A percentile compares a stretch with the other conserved stretches of the same genome.
These are phyloP conservation scores for Leccinellum rugosiceps DNA, from an alignment of 768 basidiomycete genomes.

Conservation along the genomic window DNA sequence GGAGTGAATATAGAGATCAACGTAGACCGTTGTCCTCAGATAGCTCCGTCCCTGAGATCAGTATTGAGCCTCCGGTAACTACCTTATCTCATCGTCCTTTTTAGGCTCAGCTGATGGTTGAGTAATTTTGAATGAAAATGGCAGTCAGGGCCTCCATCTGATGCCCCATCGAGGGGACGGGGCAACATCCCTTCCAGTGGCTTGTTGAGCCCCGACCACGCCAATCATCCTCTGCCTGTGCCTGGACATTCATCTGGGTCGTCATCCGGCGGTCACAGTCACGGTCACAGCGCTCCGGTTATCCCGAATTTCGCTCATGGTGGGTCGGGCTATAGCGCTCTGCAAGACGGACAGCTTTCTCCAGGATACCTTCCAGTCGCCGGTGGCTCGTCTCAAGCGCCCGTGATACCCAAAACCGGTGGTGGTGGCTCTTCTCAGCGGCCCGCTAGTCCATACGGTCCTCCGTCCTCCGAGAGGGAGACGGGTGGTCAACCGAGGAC, in stretches of 20 bases:
- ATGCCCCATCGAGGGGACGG: constrained; percentile 30
- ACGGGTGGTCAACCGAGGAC: constrained; percentile 15
- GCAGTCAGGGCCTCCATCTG: constrained; percentile 31
- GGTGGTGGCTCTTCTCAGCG: constrained; percentile 11
- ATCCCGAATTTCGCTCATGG: constrained; percentile 10
- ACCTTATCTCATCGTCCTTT: constrained; percentile 1
- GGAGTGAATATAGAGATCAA: constrained; percentile 16
- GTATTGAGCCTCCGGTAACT: constrained; percentile 30
- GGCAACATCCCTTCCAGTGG: constrained; percentile 7
- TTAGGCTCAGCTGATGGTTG: constrained; percentile 14
- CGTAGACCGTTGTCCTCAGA: constrained; percentile 30
- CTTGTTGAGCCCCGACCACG: constrained; percentile 32
- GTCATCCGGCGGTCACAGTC: constrained; percentile 9
- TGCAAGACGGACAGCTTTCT: constrained; percentile 11
- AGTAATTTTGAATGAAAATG: constrained; percentile 3
- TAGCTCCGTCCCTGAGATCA: constrained; percentile 35
- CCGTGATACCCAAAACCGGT: constrained; percentile 20
- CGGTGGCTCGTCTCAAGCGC: constrained; percentile 12
- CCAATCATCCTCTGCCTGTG: constrained; percentile 26
- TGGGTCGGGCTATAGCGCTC: constrained; percentile 13
- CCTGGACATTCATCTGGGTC: constrained; percentile 11
- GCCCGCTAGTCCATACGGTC: constrained; percentile 5
- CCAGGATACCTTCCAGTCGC: constrained; percentile 6
- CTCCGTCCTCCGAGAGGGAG: constrained; percentile 22
- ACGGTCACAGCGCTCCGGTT: constrained; percentile 11